phyloP scores from a whole-genome alignment of 2,329 filamentous ascomycete genomes.

The Pezicula radicicola region DNA sequence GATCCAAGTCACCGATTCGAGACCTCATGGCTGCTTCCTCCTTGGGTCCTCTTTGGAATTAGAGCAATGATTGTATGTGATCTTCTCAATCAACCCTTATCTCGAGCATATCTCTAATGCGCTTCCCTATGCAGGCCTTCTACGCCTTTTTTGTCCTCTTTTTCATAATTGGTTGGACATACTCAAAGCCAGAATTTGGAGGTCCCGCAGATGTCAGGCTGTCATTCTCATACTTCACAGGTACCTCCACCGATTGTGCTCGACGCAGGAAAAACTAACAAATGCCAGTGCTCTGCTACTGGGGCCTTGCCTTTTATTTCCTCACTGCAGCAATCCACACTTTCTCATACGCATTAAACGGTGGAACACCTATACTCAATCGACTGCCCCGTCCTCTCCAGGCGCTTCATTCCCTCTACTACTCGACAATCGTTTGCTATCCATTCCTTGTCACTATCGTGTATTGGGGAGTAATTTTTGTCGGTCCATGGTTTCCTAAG shows the following conservation, averaged over 20 bases:
- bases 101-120: slow-evolving; percentile 13
- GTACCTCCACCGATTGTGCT: slow-evolving; percentile 31
- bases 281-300: slow-evolving; percentile 55
- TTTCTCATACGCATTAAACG: slow-evolving; percentile 56
- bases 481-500: slow-evolving; percentile 44
- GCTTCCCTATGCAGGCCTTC: slow-evolving; percentile 38
- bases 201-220: slow-evolving; percentile 35
- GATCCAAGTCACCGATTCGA: slow-evolving; percentile 60
- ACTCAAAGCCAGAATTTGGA: slow-evolving; percentile 38
- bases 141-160: slow-evolving; percentile 71
- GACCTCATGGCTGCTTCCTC: slow-evolving; percentile 78
- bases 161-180: slow-evolving; percentile 65
- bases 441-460: slow-evolving; percentile 70
- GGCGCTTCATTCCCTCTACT: slow-evolving; percentile 61
- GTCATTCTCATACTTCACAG: slow-evolving; percentile 79
- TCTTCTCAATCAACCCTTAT: not conserved
- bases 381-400: slow-evolving; percentile 59
- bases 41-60: slow-evolving; percentile 55
- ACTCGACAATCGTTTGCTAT: slow-evolving; percentile 59
- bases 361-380: slow-evolving; percentile 54
- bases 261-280: not conserved
- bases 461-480: slow-evolving; percentile 64
- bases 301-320: slow-evolving; percentile 80
- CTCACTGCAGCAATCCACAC: slow-evolving; percentile 67
- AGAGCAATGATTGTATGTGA: slow-evolving; percentile 52